Evolutionary conservation across 805 yeast genomes (phyloP), one percentile per base, ranked within the genome.

Genomic region (Naumovozyma dairenensis): DNA sequence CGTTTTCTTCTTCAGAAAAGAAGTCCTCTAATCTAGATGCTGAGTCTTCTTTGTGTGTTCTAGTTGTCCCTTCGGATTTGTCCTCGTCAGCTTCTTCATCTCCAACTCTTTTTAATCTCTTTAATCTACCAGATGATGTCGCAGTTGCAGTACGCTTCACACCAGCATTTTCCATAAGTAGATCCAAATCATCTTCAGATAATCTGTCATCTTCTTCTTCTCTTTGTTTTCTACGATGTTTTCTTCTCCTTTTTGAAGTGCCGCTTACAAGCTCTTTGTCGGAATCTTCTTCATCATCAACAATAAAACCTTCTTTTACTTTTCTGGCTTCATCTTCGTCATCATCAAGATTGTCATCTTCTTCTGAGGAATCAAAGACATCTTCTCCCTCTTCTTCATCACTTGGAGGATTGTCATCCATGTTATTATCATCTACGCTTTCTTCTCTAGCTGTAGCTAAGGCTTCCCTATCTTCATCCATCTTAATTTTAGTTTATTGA

Each of bases 171-270:
- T 87, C 97, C 72, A 86, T 71, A 36, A 92, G 67, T 29, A 92
- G 70, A 45, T 89, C 97, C 48, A 92, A 69, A 58, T 92, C 98
- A 60, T 92, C 98, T 57, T 89, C 96, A 51, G 92, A 96, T 33
- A 92, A 67, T 43, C 77, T 86, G 43, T 71, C 80, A 29, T 71
- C 71, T 27, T 68, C 72, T 6, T 65, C 66, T 61, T 55, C 63
- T 59, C 56, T 63, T 60, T 46, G 64, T 42, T 57, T 52, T 42
- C 60, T 58, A 49, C 63, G 64, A 55, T 49, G 60, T 48, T 45
- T 42, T 54, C 53, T 63, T 62, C 61, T 48, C 54, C 52, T 45
- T 36, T 34, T 54, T 31, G 53, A 52, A 27, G 35, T 28, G 5
- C 45, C 46, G 15, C 42, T 36, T 27, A 56, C 69, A 3, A 55